phyloP scores from a whole-genome alignment of 2,329 filamentous ascomycete genomes.

The Exophiala lecanii-corni region DNA sequence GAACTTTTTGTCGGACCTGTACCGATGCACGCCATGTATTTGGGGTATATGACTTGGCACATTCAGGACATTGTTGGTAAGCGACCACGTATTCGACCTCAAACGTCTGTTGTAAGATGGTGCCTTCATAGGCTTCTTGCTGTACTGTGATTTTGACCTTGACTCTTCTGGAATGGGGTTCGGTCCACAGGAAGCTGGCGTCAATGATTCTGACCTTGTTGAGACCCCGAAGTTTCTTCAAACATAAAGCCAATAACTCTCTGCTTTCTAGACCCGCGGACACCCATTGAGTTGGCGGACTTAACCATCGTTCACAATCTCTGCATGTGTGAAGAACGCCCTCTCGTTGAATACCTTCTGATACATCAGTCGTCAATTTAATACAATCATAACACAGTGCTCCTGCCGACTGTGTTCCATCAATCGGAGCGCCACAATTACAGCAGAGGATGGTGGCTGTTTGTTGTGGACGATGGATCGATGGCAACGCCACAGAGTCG shows the following conservation, averaged over 20 bases:
- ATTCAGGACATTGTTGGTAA: slow-evolving; percentile 91
- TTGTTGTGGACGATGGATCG: slow-evolving; percentile 28
- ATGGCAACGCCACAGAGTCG: slow-evolving; percentile 48
- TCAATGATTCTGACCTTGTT: slow-evolving; percentile 92
- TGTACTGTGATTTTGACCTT: slow-evolving; percentile 96
- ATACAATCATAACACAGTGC: slow-evolving; percentile 95
- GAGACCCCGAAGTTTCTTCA: slow-evolving; percentile 80
- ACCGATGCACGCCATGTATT: slow-evolving; percentile 93
- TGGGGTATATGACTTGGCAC: slow-evolving; percentile 90
- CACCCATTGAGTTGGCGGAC: slow-evolving; percentile 82
- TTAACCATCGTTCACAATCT: slow-evolving; percentile 91
- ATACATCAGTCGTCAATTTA: slow-evolving; percentile 90
- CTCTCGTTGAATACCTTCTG: slow-evolving; percentile 84
- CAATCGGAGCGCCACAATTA: slow-evolving; percentile 94
- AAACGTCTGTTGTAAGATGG: slow-evolving; percentile 84
- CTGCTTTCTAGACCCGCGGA: slow-evolving; percentile 79
- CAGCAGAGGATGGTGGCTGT: slow-evolving; percentile 80
- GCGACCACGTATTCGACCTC: slow-evolving; percentile 90
- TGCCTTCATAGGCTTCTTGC: slow-evolving; percentile 60
- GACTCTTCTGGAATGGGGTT: slow-evolving; percentile 87
- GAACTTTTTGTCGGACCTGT: slow-evolving; percentile 94
- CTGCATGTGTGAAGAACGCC: slow-evolving; percentile 84
- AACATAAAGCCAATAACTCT: slow-evolving; percentile 85
- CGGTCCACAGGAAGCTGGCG: slow-evolving; percentile 95
- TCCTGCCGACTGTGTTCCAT: slow-evolving; percentile 78